These are phyloP conservation scores for Silene conica DNA, from an alignment of 148 eudicot genomes.

Conservation along the genomic window DNA sequence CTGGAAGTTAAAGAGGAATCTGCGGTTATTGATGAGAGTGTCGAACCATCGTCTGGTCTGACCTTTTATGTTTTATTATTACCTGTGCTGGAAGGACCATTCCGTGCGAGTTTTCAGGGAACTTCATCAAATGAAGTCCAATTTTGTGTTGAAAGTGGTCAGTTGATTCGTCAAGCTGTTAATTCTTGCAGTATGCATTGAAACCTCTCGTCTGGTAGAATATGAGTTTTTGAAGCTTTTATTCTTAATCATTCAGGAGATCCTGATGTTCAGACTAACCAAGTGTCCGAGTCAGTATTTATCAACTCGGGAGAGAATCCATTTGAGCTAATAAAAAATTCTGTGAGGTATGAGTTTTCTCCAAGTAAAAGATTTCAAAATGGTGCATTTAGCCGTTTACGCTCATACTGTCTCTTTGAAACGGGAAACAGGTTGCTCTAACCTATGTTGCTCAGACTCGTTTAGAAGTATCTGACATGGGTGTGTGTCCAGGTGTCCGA, in stretches of 20 bases:
- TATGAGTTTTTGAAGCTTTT: not conserved
- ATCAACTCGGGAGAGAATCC: constrained; percentile 52
- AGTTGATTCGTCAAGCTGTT: constrained; percentile 15
- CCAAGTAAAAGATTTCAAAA: constrained; percentile 12
- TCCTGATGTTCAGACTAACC: constrained; percentile 40
- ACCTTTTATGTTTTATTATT: constrained; percentile 37
- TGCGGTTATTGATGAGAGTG: constrained; percentile 11
- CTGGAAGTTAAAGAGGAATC: constrained; percentile 31
- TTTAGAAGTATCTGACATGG: too few relatives aligned
- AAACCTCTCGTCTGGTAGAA: not conserved
- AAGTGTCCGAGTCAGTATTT: constrained; percentile 45
- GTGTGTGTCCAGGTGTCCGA: too few relatives aligned
- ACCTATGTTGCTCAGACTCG: too few relatives aligned
- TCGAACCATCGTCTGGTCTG: not conserved
- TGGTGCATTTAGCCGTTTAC: not conserved
- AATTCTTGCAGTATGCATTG: not conserved
- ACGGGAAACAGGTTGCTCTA: not conserved
- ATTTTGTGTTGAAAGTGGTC: constrained; percentile 62
- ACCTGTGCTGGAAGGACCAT: constrained; percentile 52
- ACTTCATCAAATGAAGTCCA: constrained; percentile 41
- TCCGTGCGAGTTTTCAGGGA: constrained; percentile 50
- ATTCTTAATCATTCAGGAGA: constrained; percentile 34
- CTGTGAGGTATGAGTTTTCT: constrained; percentile 39
- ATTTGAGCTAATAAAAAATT: constrained; percentile 46
- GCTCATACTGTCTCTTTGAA: not conserved